A percentile compares a stretch with the other conserved stretches of the same genome.
Conservation (phyloP, 176 grass and related monocot species). For the Saccharum spontaneum region DNA sequence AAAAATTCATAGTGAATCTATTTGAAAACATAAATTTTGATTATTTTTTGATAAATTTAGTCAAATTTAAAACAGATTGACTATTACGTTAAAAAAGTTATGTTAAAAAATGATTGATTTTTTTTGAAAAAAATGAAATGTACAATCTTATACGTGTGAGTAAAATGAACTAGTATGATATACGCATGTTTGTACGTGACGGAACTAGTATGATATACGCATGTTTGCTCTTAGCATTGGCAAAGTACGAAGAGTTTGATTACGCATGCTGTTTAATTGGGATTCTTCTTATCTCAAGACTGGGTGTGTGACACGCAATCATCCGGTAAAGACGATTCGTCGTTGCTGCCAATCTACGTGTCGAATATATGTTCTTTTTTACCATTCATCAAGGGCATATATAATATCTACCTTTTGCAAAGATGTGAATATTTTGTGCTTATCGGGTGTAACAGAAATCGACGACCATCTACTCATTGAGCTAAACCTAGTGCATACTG, state of each 20-base stretch:
- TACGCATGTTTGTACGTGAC: no score
- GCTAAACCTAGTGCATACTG: neutral
- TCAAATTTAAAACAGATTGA: no score
- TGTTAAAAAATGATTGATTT: no score
- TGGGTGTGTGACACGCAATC: neutral
- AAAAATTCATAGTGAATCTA: no score
- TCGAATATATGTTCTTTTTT: neutral
- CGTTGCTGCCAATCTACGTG: neutral
- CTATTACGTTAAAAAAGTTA: no score
- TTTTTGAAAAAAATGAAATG: no score
- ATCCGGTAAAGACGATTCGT: neutral
- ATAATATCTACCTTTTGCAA: neutral
- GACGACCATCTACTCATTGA: neutral
- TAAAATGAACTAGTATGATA: no score
- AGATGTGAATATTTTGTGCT: neutral
- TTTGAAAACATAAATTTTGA: no score
- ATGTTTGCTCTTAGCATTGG: no score
- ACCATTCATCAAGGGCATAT: neutral
- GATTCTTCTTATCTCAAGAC: neutral
- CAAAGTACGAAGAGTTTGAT: neutral
- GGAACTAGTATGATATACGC: no score
- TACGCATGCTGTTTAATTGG: neutral
- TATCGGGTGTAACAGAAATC: neutral
- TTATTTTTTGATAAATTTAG: no score
- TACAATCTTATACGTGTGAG: no score